Evolutionary conservation across 495 filamentous ascomycete genomes (phyloP).

Genomic region (Parathielavia hyrcaniae): DNA sequence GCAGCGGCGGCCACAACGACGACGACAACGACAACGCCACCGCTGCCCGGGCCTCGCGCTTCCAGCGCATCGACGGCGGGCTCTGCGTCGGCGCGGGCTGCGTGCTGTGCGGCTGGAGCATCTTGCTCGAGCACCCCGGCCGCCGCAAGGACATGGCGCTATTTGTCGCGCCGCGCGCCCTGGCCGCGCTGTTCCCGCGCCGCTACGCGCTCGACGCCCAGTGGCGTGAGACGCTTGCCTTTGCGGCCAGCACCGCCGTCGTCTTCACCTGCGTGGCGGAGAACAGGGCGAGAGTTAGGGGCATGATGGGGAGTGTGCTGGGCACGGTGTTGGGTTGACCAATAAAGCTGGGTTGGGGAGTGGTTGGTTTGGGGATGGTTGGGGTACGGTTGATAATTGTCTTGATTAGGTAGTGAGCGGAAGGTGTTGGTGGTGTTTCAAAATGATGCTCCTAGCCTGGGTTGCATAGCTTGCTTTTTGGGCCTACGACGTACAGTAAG

Average conservation of each 20-base stretch:
- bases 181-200: slow-evolving; percentile 70
- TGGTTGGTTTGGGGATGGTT: neutral
- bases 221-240: slow-evolving; percentile 69
- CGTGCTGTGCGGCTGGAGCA: slow-evolving; percentile 77
- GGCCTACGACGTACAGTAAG: too few relatives aligned
- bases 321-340: slow-evolving; percentile 51
- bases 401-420: too few relatives aligned
- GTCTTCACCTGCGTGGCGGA: slow-evolving; percentile 68
- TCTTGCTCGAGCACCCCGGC: slow-evolving; percentile 62
- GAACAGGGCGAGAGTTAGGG: slow-evolving; percentile 59
- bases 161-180: slow-evolving; percentile 79
- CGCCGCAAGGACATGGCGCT: slow-evolving; percentile 73
- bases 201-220: slow-evolving; percentile 61
- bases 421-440: too few relatives aligned
- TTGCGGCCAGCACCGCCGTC: slow-evolving; percentile 67
- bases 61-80: slow-evolving; percentile 50
- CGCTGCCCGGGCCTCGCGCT: slow-evolving; percentile 13
- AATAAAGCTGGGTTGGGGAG: too few relatives aligned
- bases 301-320: slow-evolving; percentile 64
- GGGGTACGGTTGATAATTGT: neutral
- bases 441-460: too few relatives aligned
- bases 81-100: slow-evolving; percentile 72
- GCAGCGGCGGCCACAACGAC: neutral
- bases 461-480: too few relatives aligned
- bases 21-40: neutral